These are phyloP conservation scores for Digitaria exilis DNA, from an alignment of 202 grass and related monocot species.

Conservation along the genomic window DNA sequence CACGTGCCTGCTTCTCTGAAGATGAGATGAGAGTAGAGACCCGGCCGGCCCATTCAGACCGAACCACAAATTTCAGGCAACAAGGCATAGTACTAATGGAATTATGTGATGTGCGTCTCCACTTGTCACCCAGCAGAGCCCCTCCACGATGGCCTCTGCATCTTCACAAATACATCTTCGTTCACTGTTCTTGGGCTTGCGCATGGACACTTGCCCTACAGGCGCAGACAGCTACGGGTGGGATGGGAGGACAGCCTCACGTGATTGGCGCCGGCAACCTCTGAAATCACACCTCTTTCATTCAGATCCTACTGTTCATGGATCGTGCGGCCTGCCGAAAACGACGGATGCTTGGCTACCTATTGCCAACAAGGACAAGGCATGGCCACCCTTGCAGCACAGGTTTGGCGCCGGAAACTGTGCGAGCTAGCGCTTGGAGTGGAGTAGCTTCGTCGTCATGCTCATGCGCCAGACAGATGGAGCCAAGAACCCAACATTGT, in stretches of 20 bases:
- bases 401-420: conserved; percentile 11
- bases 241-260: not conserved
- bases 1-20: too few relatives aligned
- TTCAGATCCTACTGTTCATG: not conserved
- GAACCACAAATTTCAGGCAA: too few relatives aligned
- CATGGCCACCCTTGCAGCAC: not conserved
- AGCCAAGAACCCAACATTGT: not conserved
- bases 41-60: too few relatives aligned
- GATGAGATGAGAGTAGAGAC: too few relatives aligned
- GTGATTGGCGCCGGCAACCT: conserved; percentile 10
- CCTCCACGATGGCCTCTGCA: not conserved
- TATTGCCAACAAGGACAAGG: not conserved
- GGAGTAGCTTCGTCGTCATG: not conserved
- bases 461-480: not conserved
- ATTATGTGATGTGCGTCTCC: too few relatives aligned
- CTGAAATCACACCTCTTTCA: not conserved
- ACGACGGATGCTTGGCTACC: conserved; percentile 4
- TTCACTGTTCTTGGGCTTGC: too few relatives aligned
- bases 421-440: not conserved
- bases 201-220: not conserved
- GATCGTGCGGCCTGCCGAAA: conserved; percentile 7
- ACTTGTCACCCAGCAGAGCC: not conserved
- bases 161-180: too few relatives aligned
- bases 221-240: not conserved
- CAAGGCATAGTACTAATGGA: too few relatives aligned